These are phyloP conservation scores for Colletotrichum filicis DNA, from an alignment of 2,329 filamentous ascomycete genomes.

Conservation along the genomic window DNA sequence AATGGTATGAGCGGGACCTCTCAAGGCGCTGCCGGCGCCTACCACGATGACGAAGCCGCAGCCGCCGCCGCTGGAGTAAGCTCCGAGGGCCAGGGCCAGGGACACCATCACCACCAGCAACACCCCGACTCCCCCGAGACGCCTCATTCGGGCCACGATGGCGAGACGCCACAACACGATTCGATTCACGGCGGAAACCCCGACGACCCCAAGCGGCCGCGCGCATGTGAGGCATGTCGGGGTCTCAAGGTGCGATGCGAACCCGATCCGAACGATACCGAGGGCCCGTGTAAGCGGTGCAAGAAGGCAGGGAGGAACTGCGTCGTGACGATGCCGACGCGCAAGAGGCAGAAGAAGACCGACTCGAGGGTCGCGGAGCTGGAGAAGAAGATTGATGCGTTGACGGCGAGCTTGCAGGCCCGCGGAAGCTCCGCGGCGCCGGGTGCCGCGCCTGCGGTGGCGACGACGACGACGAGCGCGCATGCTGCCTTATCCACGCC, in stretches of 20 bases:
- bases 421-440: slow-evolving; percentile 39
- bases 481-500: neutral
- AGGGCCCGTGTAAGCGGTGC: slow-evolving; percentile 79
- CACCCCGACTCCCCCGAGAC: slow-evolving; percentile 24
- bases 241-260: slow-evolving; percentile 88
- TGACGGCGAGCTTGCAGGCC: slow-evolving; percentile 83
- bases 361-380: slow-evolving; percentile 90
- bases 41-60: slow-evolving; percentile 1
- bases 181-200: slow-evolving; percentile 33
- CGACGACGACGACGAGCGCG: slow-evolving; percentile 41
- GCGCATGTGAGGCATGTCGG: slow-evolving; percentile 81
- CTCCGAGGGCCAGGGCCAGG: neutral
- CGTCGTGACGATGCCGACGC: slow-evolving; percentile 76
- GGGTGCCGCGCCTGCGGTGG: slow-evolving; percentile 35
- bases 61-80: neutral
- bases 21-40: neutral
- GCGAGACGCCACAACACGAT: slow-evolving; percentile 26
- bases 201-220: slow-evolving; percentile 71
- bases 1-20: neutral
- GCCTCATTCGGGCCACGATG: slow-evolving; percentile 22
- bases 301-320: slow-evolving; percentile 83
- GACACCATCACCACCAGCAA: slow-evolving; percentile 1
- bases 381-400: slow-evolving; percentile 90
- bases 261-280: slow-evolving; percentile 70
- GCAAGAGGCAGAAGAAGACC: slow-evolving; percentile 92